phyloP scores from a whole-genome alignment of 345 rosid species.

The Pelargonium nanum region DNA sequence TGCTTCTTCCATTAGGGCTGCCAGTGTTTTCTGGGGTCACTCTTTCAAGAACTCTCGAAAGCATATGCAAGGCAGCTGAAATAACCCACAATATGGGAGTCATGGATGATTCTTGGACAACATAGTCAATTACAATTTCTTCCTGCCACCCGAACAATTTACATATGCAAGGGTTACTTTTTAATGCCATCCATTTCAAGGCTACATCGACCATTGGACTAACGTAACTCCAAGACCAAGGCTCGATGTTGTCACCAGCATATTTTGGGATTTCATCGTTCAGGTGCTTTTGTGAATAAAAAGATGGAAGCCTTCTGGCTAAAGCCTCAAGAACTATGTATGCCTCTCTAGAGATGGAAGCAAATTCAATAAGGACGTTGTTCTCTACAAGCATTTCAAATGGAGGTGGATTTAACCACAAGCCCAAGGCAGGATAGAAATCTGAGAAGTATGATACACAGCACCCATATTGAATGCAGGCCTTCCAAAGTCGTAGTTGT shows the following conservation, averaged over 20 bases:
- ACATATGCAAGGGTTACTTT: conserved; percentile 24
- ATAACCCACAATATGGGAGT: conserved; percentile 57
- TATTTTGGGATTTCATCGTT: conserved; percentile 13
- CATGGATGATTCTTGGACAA: conserved; percentile 18
- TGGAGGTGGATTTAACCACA: conserved; percentile 79
- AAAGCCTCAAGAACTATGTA: conserved; percentile 68
- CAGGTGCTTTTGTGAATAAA: conserved; percentile 29
- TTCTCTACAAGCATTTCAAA: conserved; percentile 47
- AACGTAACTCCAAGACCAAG: conserved; percentile 79
- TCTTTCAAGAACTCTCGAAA: conserved; percentile 59
- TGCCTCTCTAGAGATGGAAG: conserved; percentile 59
- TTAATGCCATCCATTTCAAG: conserved; percentile 50
- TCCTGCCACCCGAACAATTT: conserved; percentile 25
- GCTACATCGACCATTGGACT: conserved; percentile 68
- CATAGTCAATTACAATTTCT: conserved; percentile 19
- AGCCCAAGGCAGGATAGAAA: conserved; percentile 67
- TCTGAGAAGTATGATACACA: conserved; percentile 58
- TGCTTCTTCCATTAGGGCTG: conserved; percentile 18
- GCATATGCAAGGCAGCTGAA: conserved; percentile 53
- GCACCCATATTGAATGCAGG: conserved; percentile 55
- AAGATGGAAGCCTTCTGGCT: conserved; percentile 58
- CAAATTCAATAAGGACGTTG: conserved; percentile 48
- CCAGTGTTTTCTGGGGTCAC: conserved; percentile 30
- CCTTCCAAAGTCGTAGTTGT: conserved; percentile 76
- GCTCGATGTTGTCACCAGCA: conserved; percentile 21